Evolutionary conservation across 1,284 basidiomycete species (phyloP).

Genomic region (Fomitopsis pinicola): DNA sequence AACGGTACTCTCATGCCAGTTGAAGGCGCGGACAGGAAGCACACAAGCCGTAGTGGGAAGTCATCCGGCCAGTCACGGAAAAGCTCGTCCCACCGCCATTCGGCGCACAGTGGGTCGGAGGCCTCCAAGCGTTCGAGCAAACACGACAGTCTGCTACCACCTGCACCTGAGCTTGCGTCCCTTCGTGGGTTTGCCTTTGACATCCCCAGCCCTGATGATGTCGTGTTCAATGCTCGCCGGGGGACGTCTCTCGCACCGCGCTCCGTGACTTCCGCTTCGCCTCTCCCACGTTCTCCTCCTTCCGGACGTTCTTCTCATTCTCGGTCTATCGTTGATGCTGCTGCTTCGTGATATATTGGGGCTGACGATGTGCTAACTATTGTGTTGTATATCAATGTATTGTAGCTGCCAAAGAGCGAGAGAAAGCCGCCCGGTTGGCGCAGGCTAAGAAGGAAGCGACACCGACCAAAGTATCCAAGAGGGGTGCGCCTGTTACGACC

Average conservation of each 20-base stretch:
- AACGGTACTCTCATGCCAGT: conserved; percentile 36
- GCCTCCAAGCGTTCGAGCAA: conserved; percentile 14
- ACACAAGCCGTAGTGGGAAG: conserved; percentile 14
- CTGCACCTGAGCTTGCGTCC: conserved; percentile 27
- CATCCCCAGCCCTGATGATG: conserved; percentile 84
- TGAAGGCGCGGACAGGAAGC: conserved; percentile 29
- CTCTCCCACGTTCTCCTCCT: conserved; percentile 11
- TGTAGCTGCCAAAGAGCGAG: conserved; percentile 72
- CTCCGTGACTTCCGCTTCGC: conserved; percentile 28
- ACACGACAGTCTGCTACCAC: conserved; percentile 9
- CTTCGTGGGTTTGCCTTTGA: conserved; percentile 62
- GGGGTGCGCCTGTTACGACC: conserved; percentile 32
- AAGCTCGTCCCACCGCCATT: conserved; percentile 11
- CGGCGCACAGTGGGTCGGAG: conserved; percentile 9
- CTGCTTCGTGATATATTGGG: conserved; percentile 35
- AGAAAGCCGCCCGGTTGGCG: conserved; percentile 60
- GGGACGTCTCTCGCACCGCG: conserved; percentile 58
- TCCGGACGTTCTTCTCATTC: conserved; percentile 16
- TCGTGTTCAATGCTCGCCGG: conserved; percentile 73
- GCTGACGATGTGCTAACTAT: conserved; percentile 36
- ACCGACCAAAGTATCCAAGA: conserved; percentile 30
- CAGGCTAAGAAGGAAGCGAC: conserved; percentile 38
- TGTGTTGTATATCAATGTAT: conserved; percentile 34
- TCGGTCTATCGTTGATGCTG: conserved; percentile 21
- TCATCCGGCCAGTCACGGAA: conserved; percentile 11